These are phyloP conservation scores for bread wheat (Triticum aestivum) DNA, from an alignment of 176 grass and related monocot genomes.

Conservation along the genomic window IWGSC_CS_RefSeq_v2.1 NC_057800.1:552297361-552297860, in stretches of 20 bases:
- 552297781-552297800: constrained; percentile 96
- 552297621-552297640: constrained; percentile 78
- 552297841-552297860: not conserved
- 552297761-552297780: constrained; percentile 84
- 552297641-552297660: constrained; percentile 69
- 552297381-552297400: constrained; percentile 85
- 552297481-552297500: constrained; percentile 77
- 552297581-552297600: constrained; percentile 67
- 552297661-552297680: constrained; percentile 93
- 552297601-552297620: constrained; percentile 72
- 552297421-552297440: constrained; percentile 94
- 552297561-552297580: constrained; percentile 68
- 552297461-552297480: constrained; percentile 78
- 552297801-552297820: constrained; percentile 75
- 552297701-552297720: constrained; percentile 86
- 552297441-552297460: constrained; percentile 70
- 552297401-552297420: constrained; percentile 87
- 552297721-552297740: constrained; percentile 70
- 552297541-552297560: constrained; percentile 79
- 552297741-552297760: constrained; percentile 90
- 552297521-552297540: constrained; percentile 91
- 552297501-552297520: constrained; percentile 88
- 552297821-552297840: constrained; percentile 3
- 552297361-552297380: constrained; percentile 93
- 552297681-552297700: constrained; percentile 92